phyloP scores from a whole-genome alignment of 345 rosid species.

The Mercurialis annua region DNA sequence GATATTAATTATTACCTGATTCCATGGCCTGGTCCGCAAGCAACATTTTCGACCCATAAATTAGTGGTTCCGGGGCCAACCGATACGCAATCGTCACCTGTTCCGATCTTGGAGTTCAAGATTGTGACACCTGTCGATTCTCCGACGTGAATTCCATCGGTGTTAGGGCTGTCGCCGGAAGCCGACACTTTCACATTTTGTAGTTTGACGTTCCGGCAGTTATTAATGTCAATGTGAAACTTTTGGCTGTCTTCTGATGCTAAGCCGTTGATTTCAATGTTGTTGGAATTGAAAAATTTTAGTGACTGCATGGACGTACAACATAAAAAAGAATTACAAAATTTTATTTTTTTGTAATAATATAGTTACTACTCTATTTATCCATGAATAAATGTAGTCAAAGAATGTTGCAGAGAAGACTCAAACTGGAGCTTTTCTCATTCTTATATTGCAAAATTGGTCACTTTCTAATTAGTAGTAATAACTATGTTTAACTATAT shows the following conservation, averaged over 20 bases:
- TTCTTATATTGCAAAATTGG: too few species aligned
- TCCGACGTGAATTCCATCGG: slow-evolving; percentile 76
- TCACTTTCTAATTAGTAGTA: too few species aligned
- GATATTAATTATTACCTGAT: slow-evolving; percentile 32
- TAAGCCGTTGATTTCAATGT: slow-evolving; percentile 50
- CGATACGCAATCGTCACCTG: slow-evolving; percentile 88
- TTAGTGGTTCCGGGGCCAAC: slow-evolving; percentile 64
- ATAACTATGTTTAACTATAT: too few species aligned
- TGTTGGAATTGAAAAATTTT: slow-evolving; percentile 46
- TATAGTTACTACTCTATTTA: too few species aligned
- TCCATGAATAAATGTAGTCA: too few species aligned
- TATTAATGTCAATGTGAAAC: slow-evolving; percentile 59
- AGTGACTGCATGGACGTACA: slow-evolving; percentile 38
- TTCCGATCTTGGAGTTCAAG: slow-evolving; percentile 54
- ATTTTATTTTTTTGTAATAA: too few species aligned
- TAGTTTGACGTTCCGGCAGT: slow-evolving; percentile 49
- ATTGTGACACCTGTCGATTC: slow-evolving; percentile 49
- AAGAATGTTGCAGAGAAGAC: too few species aligned
- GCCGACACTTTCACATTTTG: slow-evolving; percentile 49
- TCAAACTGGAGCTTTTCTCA: too few species aligned
- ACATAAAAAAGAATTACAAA: background rate
- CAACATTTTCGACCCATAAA: slow-evolving; percentile 49
- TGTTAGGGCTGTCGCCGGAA: slow-evolving; percentile 67
- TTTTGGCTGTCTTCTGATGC: slow-evolving; percentile 65
- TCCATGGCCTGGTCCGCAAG: slow-evolving; percentile 85